Percentiles rank a stretch among this genome's conserved stretches.
phyloP scores from a whole-genome alignment of 192 early-diverging fungal genomes.

The Dispira simplex region DNA sequence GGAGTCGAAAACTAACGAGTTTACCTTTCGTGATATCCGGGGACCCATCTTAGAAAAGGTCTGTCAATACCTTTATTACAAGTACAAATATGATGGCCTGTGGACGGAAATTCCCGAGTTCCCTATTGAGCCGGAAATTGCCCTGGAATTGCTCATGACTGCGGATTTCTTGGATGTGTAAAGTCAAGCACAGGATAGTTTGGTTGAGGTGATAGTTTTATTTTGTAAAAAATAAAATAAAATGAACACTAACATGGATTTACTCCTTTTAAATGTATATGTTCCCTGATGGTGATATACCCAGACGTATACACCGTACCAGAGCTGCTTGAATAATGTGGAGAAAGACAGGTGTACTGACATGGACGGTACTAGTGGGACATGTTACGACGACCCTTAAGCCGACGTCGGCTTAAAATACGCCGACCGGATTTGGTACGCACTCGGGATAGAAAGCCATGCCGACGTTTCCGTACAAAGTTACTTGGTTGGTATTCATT shows the following conservation, averaged over 20 bases:
- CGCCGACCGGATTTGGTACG: constrained; percentile 62
- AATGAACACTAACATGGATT: too few relatives aligned
- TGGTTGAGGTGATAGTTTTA: too few relatives aligned
- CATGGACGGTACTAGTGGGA: constrained; percentile 58
- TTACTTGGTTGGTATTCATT: constrained; percentile 88
- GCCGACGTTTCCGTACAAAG: constrained; percentile 74
- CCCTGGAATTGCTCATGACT: constrained; percentile 85
- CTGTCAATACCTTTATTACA: constrained; percentile 89
- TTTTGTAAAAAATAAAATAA: too few relatives aligned
- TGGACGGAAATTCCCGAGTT: constrained; percentile 76
- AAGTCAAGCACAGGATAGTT: too few relatives aligned
- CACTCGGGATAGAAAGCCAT: constrained; percentile 78
- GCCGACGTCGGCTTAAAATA: constrained; percentile 49
- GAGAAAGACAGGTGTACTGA: too few relatives aligned
- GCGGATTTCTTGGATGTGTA: constrained; percentile 92
- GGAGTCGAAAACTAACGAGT: constrained; percentile 75
- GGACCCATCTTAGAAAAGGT: constrained; percentile 85
- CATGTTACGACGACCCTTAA: constrained; percentile 82
- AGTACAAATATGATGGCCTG: constrained; percentile 40
- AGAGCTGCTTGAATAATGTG: too few relatives aligned
- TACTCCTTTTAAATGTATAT: too few relatives aligned
- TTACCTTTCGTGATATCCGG: constrained; percentile 85
- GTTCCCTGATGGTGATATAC: too few relatives aligned
- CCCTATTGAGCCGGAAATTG: constrained; percentile 72
- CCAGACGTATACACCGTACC: too few relatives aligned